These are phyloP conservation scores for Triticum urartu DNA, from an alignment of 176 grass and related monocot genomes.

Conservation along the genomic window DNA sequence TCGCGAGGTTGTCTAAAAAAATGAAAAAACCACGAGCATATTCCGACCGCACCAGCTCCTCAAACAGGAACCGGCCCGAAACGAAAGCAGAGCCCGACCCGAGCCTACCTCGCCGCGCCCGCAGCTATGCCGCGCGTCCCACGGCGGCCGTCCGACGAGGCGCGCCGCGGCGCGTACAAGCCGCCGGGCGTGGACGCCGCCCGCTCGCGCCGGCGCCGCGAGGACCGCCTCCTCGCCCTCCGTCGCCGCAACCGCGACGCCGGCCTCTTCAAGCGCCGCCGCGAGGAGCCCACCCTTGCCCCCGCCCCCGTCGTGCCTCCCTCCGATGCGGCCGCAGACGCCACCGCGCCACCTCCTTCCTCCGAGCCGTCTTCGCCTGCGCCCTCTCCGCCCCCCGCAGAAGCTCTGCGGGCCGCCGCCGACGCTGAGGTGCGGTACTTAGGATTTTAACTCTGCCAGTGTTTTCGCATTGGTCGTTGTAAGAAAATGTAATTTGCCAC, in stretches of 20 bases:
- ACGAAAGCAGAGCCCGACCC: background rate
- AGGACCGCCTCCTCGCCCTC: constrained; percentile 59
- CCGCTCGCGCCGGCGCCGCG: constrained; percentile 55
- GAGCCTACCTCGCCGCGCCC: background rate
- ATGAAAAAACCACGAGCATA: background rate
- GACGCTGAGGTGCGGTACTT: constrained; percentile 40
- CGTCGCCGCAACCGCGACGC: constrained; percentile 59
- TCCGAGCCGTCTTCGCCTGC: background rate
- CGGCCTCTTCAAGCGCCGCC: constrained; percentile 73
- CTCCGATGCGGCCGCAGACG: background rate
- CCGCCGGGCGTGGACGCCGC: constrained; percentile 43
- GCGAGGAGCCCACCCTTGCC: constrained; percentile 23
- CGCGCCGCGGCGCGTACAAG: constrained; percentile 66
- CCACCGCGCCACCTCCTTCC: background rate
- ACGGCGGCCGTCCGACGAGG: constrained; percentile 31
- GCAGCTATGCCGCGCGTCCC: constrained; percentile 31
- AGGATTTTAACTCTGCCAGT: background rate
- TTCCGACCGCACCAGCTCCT: background rate
- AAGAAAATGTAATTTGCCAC: background rate
- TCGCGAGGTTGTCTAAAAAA: too few species aligned
- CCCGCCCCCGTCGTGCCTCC: background rate
- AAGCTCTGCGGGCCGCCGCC: background rate
- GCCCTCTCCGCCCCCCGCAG: background rate
- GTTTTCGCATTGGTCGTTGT: background rate
- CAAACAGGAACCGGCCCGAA: background rate